A percentile compares a stretch with the other conserved stretches of the same genome.
Evolutionary conservation across 208 protist genomes (phyloP).

Genomic region (Leishmania lainsoni): DNA sequence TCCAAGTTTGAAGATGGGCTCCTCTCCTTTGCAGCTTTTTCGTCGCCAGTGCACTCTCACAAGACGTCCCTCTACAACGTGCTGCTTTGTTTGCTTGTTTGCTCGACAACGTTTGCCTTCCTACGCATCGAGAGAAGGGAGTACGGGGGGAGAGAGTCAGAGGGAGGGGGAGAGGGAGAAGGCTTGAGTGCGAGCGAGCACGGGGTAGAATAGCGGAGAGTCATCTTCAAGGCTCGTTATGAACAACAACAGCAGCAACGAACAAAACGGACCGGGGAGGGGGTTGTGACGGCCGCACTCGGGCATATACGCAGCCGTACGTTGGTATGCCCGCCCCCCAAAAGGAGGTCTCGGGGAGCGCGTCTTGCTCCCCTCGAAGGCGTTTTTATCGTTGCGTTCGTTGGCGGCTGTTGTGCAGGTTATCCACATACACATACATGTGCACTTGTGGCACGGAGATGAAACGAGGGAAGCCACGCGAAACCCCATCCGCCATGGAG

Average conservation of each 20-base stretch:
- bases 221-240: not conserved
- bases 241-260: not conserved
- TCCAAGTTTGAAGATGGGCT: not conserved
- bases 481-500: not conserved
- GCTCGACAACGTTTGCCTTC: not conserved
- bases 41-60: not conserved
- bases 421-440: not conserved
- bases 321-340: not conserved
- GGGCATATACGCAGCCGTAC: not conserved
- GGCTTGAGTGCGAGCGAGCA: not conserved
- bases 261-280: not conserved
- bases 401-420: not conserved
- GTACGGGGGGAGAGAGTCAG: not conserved
- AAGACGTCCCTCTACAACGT: too few species aligned
- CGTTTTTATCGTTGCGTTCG: not conserved
- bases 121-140: not conserved
- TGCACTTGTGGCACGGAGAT: not conserved
- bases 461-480: not conserved
- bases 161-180: not conserved
- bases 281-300: not conserved
- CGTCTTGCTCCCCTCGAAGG: not conserved
- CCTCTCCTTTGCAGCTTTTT: not conserved
- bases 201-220: not conserved
- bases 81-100: not conserved
- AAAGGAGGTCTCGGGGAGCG: not conserved